A percentile compares a stretch with the other conserved stretches of the same genome.
phyloP scores from a whole-genome alignment of 345 rosid genomes.

The Gynandropsis gynandra region DNA sequence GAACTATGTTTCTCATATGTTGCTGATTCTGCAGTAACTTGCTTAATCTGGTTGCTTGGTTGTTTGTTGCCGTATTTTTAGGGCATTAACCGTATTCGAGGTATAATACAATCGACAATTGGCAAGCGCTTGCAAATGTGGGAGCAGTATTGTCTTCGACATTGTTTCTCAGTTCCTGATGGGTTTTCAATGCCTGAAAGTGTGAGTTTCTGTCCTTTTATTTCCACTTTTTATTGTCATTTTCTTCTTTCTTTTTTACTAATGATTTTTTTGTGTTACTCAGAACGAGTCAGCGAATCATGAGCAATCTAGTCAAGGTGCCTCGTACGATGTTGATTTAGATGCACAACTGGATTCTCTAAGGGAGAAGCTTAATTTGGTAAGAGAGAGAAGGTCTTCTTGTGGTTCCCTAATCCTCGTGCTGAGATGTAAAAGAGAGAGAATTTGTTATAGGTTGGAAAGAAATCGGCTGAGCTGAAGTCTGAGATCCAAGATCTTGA shows the following conservation, averaged over 20 bases:
- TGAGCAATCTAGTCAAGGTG: conserved; percentile 28
- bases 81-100: conserved; percentile 55
- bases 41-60: neutral
- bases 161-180: conserved; percentile 67
- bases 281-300: conserved; percentile 35
- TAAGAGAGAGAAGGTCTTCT: conserved; percentile 27
- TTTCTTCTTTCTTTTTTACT: neutral
- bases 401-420: neutral
- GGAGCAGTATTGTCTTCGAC: conserved; percentile 62
- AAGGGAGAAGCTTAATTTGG: conserved; percentile 55
- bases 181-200: conserved; percentile 46
- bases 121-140: conserved; percentile 55
- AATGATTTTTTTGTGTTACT: conserved; percentile 12
- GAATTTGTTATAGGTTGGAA: conserved; percentile 35
- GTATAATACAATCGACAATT: conserved; percentile 42
- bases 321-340: conserved; percentile 39
- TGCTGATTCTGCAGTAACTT: no score
- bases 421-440: conserved; percentile 1
- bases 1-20: neutral
- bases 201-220: conserved; percentile 34
- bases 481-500: conserved; percentile 53
- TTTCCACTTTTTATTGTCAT: neutral
- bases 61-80: conserved; percentile 19
- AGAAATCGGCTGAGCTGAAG: conserved; percentile 54
- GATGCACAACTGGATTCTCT: conserved; percentile 59